phyloP scores from a whole-genome alignment of 805 yeast genomes.

The Metschnikowia borealis region DNA sequence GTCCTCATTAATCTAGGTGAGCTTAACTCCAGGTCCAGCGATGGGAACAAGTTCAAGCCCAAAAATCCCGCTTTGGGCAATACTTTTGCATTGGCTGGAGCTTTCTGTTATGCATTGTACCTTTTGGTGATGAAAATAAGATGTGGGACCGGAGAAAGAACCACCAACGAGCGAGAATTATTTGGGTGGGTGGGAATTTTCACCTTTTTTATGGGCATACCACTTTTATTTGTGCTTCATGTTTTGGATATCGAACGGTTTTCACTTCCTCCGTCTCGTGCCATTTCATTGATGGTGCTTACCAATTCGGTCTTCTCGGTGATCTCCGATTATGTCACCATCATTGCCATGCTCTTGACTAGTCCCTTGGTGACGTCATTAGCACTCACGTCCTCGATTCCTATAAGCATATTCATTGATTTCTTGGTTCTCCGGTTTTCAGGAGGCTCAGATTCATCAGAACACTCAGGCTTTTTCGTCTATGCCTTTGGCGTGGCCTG shows the following conservation, averaged over 20 bases:
- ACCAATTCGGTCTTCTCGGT: slow-evolving; percentile 44
- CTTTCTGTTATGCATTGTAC: slow-evolving; percentile 45
- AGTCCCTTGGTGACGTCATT: slow-evolving; percentile 51
- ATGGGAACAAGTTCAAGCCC: slow-evolving; percentile 23
- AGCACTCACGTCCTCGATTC: slow-evolving; percentile 50
- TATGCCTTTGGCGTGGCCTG: slow-evolving; percentile 47
- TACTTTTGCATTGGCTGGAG: slow-evolving; percentile 41
- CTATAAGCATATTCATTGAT: slow-evolving; percentile 49
- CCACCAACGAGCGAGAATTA: slow-evolving; percentile 44
- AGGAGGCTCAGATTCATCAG: slow-evolving; percentile 16
- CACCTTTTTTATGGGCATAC: slow-evolving; percentile 38
- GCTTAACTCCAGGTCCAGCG: slow-evolving; percentile 12
- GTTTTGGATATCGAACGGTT: slow-evolving; percentile 38
- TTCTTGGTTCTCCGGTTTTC: slow-evolving; percentile 30
- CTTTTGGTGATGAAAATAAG: slow-evolving; percentile 40
- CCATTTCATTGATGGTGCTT: slow-evolving; percentile 31
- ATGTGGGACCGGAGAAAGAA: slow-evolving; percentile 41
- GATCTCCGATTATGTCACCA: slow-evolving; percentile 47
- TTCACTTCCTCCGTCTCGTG: slow-evolving; percentile 34
- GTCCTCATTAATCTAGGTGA: slow-evolving; percentile 34
- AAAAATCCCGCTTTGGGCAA: slow-evolving; percentile 45
- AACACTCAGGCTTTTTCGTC: slow-evolving; percentile 21
- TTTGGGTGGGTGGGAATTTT: slow-evolving; percentile 46
- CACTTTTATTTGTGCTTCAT: slow-evolving; percentile 35
- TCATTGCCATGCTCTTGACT: slow-evolving; percentile 49